Base-by-base conservation (phyloP, 805 yeast species). In the Ogataea degrootiae region DNA sequence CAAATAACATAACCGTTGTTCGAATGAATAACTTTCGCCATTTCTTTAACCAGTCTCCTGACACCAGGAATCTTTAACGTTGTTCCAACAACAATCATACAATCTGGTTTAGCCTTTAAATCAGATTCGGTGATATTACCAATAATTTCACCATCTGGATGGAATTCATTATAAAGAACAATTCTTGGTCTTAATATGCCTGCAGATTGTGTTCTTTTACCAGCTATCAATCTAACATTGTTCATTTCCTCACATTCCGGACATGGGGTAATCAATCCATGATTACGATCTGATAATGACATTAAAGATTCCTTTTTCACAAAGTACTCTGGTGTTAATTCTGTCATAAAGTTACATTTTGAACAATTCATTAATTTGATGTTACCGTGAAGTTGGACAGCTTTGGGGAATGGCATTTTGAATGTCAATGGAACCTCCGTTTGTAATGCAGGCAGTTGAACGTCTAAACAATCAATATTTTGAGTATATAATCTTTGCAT, bases 71-170 rank as follows among this genome's bases (percentile, higher is more conserved):
- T 90, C 59, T 86, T 83, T 48, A 90, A 70, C 2, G 95, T 83
- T 0, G 97, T 90, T 3, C 97, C 97, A 7, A 85, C 87, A 44
- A 90, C 83, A 6, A 90, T 67, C 41, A 89, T 66, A 57, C 92
- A 83, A 61, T 90, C 97, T 16, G 95, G 90, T 36, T 75, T 75
- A 11, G 73, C 66, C 49, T 71, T 74, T 39, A 87, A 64, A 63
- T 90, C 97, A 2, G 73, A 54, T 16, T 84, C 84, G 5, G 89
- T 77, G 4, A 86, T 78, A 44, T 80, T 79, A 0, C 96, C 96
- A 42, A 90, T 88, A 29, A 84, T 78, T 40, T 92, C 96, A 51
- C 94, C 90, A 62, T 89, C 96, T 1, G 96, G 96, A 60, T 90
- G 87, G 47, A 75, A 73, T 57, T 90, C 88, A 70, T 87, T 75